Conservation (phyloP, 352 stramenopile species). For the Phytophthora tubulina region DNA sequence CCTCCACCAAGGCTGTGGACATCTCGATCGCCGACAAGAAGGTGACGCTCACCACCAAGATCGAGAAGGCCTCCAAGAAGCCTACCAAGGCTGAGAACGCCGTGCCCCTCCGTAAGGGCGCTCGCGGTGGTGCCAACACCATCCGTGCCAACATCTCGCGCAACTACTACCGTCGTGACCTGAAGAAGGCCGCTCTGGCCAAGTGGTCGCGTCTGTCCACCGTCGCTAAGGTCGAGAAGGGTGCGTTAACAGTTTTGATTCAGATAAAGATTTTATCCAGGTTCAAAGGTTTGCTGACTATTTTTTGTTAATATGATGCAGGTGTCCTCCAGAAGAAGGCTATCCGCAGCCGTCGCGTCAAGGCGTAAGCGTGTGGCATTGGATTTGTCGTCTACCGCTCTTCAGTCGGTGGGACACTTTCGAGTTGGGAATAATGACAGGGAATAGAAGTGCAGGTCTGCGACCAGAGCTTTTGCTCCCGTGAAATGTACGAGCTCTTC, state of each 20-base stretch:
- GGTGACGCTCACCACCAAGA: slow-evolving; percentile 86
- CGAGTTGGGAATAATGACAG: slow-evolving; percentile 63
- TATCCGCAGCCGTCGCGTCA: slow-evolving; percentile 85
- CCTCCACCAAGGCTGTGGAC: slow-evolving; percentile 94
- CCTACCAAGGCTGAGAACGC: slow-evolving; percentile 75
- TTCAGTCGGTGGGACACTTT: slow-evolving; percentile 27
- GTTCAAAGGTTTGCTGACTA: slow-evolving; percentile 11
- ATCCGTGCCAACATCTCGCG: slow-evolving; percentile 91
- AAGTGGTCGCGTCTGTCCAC: slow-evolving; percentile 90
- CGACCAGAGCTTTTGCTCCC: slow-evolving; percentile 39
- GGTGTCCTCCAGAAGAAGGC: slow-evolving; percentile 85
- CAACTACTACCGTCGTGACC: slow-evolving; percentile 89
- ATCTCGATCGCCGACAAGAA: slow-evolving; percentile 92
- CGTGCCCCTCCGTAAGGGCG: slow-evolving; percentile 87
- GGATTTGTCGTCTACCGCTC: slow-evolving; percentile 24
- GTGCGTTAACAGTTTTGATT: slow-evolving; percentile 36
- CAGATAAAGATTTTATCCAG: neutral
- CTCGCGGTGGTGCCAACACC: slow-evolving; percentile 83
- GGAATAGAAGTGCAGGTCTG: slow-evolving; percentile 53
- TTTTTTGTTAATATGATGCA: slow-evolving; percentile 18
- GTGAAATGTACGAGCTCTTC: slow-evolving; percentile 38
- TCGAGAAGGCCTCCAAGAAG: slow-evolving; percentile 78
- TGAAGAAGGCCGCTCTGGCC: slow-evolving; percentile 87
- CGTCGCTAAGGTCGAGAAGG: slow-evolving; percentile 91
- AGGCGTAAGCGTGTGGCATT: slow-evolving; percentile 64